phyloP scores from a whole-genome alignment of 768 basidiomycete species.

The Plicaturopsis crispa region DNA sequence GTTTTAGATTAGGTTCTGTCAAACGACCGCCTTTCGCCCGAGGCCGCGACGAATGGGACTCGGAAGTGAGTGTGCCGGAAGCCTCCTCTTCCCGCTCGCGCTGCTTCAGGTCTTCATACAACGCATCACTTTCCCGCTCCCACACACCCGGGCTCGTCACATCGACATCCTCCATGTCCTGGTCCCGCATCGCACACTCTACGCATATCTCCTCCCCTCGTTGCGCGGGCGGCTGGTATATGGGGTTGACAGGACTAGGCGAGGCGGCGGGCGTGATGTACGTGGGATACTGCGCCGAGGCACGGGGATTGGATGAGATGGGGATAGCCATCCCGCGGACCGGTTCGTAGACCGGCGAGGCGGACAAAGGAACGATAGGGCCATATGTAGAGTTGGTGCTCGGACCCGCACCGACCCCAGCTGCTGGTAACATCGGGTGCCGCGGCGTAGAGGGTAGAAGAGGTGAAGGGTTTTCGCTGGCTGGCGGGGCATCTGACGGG shows the following conservation, averaged over 20 bases:
- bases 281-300: slow-evolving; percentile 68
- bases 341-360: slow-evolving; percentile 44
- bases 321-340: slow-evolving; percentile 41
- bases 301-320: slow-evolving; percentile 60
- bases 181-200: slow-evolving; percentile 97
- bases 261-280: slow-evolving; percentile 56
- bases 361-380: slow-evolving; percentile 50
- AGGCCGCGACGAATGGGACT: slow-evolving; percentile 42
- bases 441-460: slow-evolving; percentile 36
- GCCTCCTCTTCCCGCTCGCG: slow-evolving; percentile 67
- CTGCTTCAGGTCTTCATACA: slow-evolving; percentile 68
- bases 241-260: slow-evolving; percentile 51
- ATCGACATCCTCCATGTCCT: slow-evolving; percentile 95
- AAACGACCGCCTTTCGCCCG: slow-evolving; percentile 59
- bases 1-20: slow-evolving; percentile 69
- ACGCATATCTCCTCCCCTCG: slow-evolving; percentile 92
- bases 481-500: neutral
- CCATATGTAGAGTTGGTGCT: slow-evolving; percentile 23
- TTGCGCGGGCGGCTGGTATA: slow-evolving; percentile 47
- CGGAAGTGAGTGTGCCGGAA: slow-evolving; percentile 36
- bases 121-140: slow-evolving; percentile 84
- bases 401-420: slow-evolving; percentile 23
- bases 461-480: slow-evolving; percentile 16
- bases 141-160: slow-evolving; percentile 82
- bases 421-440: slow-evolving; percentile 36